Percentiles rank a stretch among this genome's conserved stretches.
These are phyloP conservation scores for Entomortierella parvispora DNA, from an alignment of 192 early-diverging fungal species.

Conservation along the genomic window DNA sequence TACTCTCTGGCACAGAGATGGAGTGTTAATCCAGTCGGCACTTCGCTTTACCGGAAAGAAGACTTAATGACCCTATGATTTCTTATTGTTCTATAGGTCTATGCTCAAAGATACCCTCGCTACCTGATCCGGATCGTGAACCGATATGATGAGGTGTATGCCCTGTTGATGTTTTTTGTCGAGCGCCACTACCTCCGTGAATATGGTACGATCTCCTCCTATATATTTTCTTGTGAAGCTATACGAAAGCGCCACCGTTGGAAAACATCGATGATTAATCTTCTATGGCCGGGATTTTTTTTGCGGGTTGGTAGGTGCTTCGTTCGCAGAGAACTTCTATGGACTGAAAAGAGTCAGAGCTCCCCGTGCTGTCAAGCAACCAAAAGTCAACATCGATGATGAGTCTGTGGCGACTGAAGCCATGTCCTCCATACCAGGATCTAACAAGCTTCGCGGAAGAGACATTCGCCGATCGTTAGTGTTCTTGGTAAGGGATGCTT, in stretches of 20 bases:
- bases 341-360: slow-evolving; percentile 80
- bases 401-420: slow-evolving; percentile 24
- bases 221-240: too few relatives aligned
- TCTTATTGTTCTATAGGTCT: too few relatives aligned
- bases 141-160: slow-evolving; percentile 86
- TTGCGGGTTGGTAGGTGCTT: slow-evolving; percentile 60
- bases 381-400: slow-evolving; percentile 36
- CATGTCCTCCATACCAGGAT: slow-evolving; percentile 27
- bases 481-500: slow-evolving; percentile 60
- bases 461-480: slow-evolving; percentile 72
- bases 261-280: too few relatives aligned
- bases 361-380: slow-evolving; percentile 45
- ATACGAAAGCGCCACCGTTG: too few relatives aligned
- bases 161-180: slow-evolving; percentile 79
- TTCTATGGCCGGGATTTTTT: background rate
- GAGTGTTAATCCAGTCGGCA: too few relatives aligned
- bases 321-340: slow-evolving; percentile 95
- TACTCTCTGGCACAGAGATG: slow-evolving; percentile 5
- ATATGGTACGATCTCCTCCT: slow-evolving; percentile 65
- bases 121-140: slow-evolving; percentile 80
- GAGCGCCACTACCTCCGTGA: slow-evolving; percentile 87
- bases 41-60: too few relatives aligned
- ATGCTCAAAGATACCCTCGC: slow-evolving; percentile 90
- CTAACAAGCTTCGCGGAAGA: slow-evolving; percentile 56
- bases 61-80: too few relatives aligned